Percentiles rank a stretch among this genome's conserved stretches.
Evolutionary conservation across 345 rosid genomes (phyloP).

Genomic region (Sapria himalayana): DNA sequence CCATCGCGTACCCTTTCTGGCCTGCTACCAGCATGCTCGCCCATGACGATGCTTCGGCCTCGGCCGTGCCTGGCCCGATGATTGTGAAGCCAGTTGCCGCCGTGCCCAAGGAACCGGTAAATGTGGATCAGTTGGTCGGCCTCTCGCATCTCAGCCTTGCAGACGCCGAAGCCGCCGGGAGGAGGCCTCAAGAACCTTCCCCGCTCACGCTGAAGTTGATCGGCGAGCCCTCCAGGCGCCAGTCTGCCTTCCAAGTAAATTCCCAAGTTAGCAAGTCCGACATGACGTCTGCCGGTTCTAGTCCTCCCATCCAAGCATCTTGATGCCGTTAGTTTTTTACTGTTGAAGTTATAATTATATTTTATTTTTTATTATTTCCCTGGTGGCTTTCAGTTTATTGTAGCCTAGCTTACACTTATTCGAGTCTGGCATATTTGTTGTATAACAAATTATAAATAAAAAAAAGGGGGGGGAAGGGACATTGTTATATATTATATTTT

Average conservation of each 20-base stretch:
- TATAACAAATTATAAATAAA: no score
- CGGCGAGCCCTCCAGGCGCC: conserved; percentile 58
- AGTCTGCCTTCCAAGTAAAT: conserved; percentile 65
- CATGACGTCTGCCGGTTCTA: conserved; percentile 29
- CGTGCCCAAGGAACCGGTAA: conserved; percentile 46
- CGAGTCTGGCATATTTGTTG: no score
- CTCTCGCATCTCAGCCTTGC: conserved; percentile 63
- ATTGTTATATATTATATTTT: no score
- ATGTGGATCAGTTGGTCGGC: conserved; percentile 56
- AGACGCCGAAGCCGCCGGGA: conserved; percentile 18
- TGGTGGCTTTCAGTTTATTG: no score
- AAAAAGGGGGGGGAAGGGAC: no score
- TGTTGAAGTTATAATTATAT: no score
- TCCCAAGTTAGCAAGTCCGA: conserved; percentile 30
- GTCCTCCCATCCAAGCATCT: conserved; percentile 48
- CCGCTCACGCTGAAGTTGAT: conserved; percentile 42
- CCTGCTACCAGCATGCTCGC: conserved; percentile 19
- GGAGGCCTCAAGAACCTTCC: conserved; percentile 46
- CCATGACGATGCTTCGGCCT: conserved; percentile 12
- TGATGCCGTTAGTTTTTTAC: no score
- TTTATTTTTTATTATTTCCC: no score
- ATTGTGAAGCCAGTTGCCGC: conserved; percentile 60
- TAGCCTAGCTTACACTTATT: no score
- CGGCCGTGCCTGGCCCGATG: conserved; percentile 29
- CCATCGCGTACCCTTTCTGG: conserved; percentile 45